Evolutionary conservation across 2,329 filamentous ascomycete species (phyloP), one percentile per base, ranked within the genome.

Genomic region (Hypoxylon sp.): DNA sequence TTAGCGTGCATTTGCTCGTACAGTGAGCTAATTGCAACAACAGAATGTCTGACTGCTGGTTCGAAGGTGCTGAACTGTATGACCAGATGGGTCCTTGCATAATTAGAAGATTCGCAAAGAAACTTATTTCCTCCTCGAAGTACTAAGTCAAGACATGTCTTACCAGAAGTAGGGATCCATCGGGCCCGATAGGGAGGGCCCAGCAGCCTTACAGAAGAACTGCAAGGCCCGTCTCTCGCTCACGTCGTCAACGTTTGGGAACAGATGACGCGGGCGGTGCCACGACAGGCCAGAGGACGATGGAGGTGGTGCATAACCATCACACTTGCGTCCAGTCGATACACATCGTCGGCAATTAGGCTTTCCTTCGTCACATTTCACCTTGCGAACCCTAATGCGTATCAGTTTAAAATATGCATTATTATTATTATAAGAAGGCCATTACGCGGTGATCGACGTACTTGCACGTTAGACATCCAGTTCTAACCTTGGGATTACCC

Each of bases 11-110:
- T 76, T 22, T 75, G 71, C 47, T 83, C 81, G 24, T 80, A 82
- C 0, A 83, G 73, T 0, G 79, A 77, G 61, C 81, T 82, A 67
- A 83, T 80, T 22, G 81, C 78, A 14, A 83, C 63, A 5, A 82
- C 73, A 11, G 80, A 78, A 47, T 83, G 81, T 35, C 78, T 76
- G 2, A 78, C 79, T 0, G 80, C 80, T 0, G 79, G 78, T 63
- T 82, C 81, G 46, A 78, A 76, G 17, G 78, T 73, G 22, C 76
- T 75, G 65, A 81, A 78, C 51, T 82, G 81, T 6, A 80, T 71
- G 11, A 82, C 78, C 1, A 81, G 73, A 63, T 79, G 76, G 2
- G 81, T 82, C 81, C 56, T 59, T 42, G n/a, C 44, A 51, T 22
- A 44, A 44, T 59, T 26, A 26, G 6, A 37, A 10, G 22, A 33